Evolutionary conservation across 208 protist species (phyloP).

Genomic region (Acanthamoeba triangularis): DNA sequence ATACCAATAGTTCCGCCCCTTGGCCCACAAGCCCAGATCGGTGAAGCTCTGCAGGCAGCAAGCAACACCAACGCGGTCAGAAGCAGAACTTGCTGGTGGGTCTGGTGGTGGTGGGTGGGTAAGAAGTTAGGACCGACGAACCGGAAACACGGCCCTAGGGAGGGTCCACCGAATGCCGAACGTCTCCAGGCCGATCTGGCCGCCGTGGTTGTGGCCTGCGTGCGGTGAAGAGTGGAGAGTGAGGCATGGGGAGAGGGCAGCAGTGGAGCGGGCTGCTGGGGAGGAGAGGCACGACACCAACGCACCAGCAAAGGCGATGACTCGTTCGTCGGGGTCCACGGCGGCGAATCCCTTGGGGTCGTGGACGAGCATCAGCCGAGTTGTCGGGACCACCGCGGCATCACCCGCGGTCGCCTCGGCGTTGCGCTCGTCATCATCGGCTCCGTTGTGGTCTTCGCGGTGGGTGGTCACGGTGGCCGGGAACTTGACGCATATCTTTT

Average conservation of each 20-base stretch:
- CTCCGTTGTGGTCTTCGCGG: neutral
- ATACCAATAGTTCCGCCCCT: slow-evolving; percentile 16
- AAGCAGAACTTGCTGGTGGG: neutral
- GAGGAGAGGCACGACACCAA: neutral
- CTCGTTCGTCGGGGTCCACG: slow-evolving; percentile 24
- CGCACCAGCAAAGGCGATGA: slow-evolving; percentile 59
- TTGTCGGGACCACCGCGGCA: neutral
- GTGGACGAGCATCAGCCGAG: slow-evolving; percentile 44
- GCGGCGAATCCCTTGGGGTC: neutral
- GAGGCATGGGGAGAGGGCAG: neutral
- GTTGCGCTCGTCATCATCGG: neutral
- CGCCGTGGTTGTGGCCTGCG: slow-evolving; percentile 48
- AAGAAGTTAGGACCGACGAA: neutral
- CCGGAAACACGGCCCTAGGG: neutral
- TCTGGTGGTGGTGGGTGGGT: neutral
- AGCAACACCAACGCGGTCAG: neutral
- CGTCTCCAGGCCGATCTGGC: slow-evolving; percentile 37
- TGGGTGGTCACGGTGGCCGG: neutral
- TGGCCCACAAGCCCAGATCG: slow-evolving; percentile 35
- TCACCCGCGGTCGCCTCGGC: neutral
- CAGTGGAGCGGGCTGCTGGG: neutral
- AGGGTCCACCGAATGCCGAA: slow-evolving; percentile 44
- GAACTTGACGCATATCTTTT: slow-evolving; percentile 37
- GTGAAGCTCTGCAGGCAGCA: neutral
- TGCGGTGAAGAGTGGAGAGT: neutral